Evolutionary conservation across 192 early-diverging fungal species (phyloP).

Genomic region (Rhizoclosmatium sp.): DNA sequence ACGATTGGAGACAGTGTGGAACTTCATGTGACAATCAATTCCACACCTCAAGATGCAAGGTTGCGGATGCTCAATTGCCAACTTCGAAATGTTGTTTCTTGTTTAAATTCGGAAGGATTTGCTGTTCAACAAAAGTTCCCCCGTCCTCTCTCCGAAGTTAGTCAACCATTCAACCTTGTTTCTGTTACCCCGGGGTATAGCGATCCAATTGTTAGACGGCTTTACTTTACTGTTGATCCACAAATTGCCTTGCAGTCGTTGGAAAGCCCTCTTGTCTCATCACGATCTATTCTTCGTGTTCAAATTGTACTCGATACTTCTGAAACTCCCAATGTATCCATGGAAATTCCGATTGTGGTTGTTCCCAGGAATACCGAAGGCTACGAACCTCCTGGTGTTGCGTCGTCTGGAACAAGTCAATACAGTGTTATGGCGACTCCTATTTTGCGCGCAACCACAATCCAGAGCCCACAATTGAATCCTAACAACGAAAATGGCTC

Average conservation of each 20-base stretch:
- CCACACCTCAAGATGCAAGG: constrained; percentile 12
- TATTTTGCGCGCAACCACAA: no score
- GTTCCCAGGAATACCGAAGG: neutral
- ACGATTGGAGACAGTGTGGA: constrained; percentile 23
- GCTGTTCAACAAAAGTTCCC: constrained; percentile 20
- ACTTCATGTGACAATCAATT: constrained; percentile 20
- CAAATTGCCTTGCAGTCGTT: constrained; percentile 1
- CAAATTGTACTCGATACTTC: constrained; percentile 33
- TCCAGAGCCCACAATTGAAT: no score
- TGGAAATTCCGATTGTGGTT: constrained; percentile 39
- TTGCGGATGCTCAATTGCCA: constrained; percentile 22
- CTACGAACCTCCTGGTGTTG: no score
- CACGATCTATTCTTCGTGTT: constrained; percentile 8
- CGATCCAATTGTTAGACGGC: neutral
- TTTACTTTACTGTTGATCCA: constrained; percentile 33
- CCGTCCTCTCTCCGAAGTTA: constrained; percentile 32
- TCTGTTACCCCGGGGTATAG: neutral
- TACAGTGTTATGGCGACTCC: no score
- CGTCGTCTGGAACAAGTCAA: no score
- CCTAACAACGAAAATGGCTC: no score
- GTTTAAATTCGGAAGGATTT: constrained; percentile 1
- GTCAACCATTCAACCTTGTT: constrained; percentile 14
- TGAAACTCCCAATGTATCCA: constrained; percentile 32
- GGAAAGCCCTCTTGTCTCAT: constrained; percentile 21
- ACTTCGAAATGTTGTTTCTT: constrained; percentile 14